phyloP scores from a whole-genome alignment of 768 basidiomycete species.

The Tulasnella sp. region DNA sequence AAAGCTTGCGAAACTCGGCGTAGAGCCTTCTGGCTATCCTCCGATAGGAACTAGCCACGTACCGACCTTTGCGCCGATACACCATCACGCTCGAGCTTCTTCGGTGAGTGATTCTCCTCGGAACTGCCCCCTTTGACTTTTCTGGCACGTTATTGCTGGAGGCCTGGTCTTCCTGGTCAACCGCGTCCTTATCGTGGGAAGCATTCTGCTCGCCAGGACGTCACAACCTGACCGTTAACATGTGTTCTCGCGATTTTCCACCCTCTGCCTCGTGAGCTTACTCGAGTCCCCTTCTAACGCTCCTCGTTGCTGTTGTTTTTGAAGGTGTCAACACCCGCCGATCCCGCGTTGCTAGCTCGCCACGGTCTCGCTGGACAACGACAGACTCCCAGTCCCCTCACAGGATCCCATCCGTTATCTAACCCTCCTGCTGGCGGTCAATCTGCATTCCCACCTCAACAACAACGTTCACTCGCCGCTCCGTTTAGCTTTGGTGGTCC shows the following conservation, averaged over 20 bases:
- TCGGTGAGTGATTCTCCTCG: constrained; percentile 43
- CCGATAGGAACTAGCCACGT: constrained; percentile 29
- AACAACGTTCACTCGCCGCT: constrained; percentile 13
- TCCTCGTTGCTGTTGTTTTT: background rate
- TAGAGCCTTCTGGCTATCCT: constrained; percentile 37
- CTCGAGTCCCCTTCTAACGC: background rate
- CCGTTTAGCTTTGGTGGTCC: background rate
- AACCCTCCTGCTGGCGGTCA: constrained; percentile 45
- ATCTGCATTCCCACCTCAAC: constrained; percentile 38
- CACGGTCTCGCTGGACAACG: constrained; percentile 64
- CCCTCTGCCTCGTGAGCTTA: background rate
- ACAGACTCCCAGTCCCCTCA: constrained; percentile 29
- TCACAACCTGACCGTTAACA: background rate
- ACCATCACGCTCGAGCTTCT: constrained; percentile 62
- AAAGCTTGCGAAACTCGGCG: constrained; percentile 67
- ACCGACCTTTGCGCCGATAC: constrained; percentile 45
- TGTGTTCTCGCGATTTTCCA: background rate
- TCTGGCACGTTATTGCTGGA: background rate
- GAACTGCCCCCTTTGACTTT: background rate
- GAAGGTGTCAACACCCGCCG: constrained; percentile 84
- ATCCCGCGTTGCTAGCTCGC: constrained; percentile 67
- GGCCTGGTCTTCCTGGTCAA: background rate
- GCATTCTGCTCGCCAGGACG: background rate
- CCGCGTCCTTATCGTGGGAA: background rate
- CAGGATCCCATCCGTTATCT: constrained; percentile 33